These are phyloP conservation scores for Pichia sp. DNA, from an alignment of 1,139 yeast genomes.

Conservation along the genomic window DNA sequence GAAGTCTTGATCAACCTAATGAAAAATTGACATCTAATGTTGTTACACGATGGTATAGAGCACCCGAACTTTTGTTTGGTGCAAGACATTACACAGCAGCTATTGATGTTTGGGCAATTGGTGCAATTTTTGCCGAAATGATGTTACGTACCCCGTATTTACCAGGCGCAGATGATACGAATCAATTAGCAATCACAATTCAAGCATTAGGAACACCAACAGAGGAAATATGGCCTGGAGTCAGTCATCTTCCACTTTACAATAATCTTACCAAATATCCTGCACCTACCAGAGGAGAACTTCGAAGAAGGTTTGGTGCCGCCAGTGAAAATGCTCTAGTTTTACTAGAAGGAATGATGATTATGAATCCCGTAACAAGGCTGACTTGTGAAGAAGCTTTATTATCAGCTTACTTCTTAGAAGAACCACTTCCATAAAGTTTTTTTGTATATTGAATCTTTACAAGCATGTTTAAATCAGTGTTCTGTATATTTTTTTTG, in stretches of 20 bases:
- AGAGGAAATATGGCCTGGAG: constrained; percentile 88
- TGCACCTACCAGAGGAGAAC: constrained; percentile 74
- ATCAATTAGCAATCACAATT: constrained; percentile 86
- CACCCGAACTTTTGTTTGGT: constrained; percentile 88
- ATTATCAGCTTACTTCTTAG: constrained; percentile 61
- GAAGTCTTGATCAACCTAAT: constrained; percentile 72
- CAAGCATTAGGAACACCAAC: constrained; percentile 96
- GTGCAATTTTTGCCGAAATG: constrained; percentile 91
- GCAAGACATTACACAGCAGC: constrained; percentile 85
- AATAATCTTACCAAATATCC: constrained; percentile 70
- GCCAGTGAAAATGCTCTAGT: constrained; percentile 85
- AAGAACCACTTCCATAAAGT: constrained; percentile 56
- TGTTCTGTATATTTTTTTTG: neutral
- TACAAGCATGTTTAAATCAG: neutral
- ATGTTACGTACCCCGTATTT: constrained; percentile 92
- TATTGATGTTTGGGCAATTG: constrained; percentile 91
- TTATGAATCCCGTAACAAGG: constrained; percentile 71
- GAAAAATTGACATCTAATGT: constrained; percentile 86
- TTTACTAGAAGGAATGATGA: constrained; percentile 65
- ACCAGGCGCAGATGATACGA: constrained; percentile 86
- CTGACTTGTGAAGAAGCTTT: constrained; percentile 63
- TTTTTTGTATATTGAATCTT: no score
- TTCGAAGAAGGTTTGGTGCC: constrained; percentile 80
- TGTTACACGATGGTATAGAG: constrained; percentile 95
- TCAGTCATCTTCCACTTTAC: constrained; percentile 69